Evolutionary conservation across 2,329 filamentous ascomycete species (phyloP).

Genomic region (Aspergillus sp.): DNA sequence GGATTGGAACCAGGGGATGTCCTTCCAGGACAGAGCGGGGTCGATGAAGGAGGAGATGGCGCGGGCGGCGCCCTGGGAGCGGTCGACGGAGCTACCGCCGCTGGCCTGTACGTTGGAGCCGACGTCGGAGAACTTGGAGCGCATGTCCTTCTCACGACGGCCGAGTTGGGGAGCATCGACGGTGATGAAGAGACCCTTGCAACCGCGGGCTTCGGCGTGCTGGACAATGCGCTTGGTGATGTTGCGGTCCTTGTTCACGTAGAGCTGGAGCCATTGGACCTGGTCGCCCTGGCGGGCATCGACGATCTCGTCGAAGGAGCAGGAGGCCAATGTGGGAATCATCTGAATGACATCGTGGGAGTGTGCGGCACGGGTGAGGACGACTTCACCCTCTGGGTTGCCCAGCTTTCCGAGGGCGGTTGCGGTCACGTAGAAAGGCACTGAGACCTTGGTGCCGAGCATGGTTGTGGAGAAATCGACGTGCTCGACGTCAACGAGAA

Average conservation of each 20-base stretch:
- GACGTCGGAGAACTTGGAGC: slow-evolving; percentile 81
- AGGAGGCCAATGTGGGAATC: slow-evolving; percentile 96
- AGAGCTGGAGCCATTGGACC: slow-evolving; percentile 94
- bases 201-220: slow-evolving; percentile 88
- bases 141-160: slow-evolving; percentile 96
- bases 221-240: slow-evolving; percentile 89
- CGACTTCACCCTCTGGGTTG: slow-evolving; percentile 88
- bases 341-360: slow-evolving; percentile 94
- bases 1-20: slow-evolving; percentile 87
- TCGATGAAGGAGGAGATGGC: slow-evolving; percentile 98
- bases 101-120: slow-evolving; percentile 77
- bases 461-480: slow-evolving; percentile 89
- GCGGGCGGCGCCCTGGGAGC: slow-evolving; percentile 85
- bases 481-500: slow-evolving; percentile 86
- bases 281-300: slow-evolving; percentile 79
- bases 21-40: slow-evolving; percentile 87
- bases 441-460: slow-evolving; percentile 80
- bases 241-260: slow-evolving; percentile 91
- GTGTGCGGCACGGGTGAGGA: slow-evolving; percentile 79
- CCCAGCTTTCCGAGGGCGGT: slow-evolving; percentile 95
- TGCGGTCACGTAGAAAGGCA: slow-evolving; percentile 95
- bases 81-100: slow-evolving; percentile 71
- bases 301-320: slow-evolving; percentile 95
- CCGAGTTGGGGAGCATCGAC: slow-evolving; percentile 96
- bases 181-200: slow-evolving; percentile 96